Base-by-base conservation (phyloP, 129 eudicot species). In the Logfia minima region DNA sequence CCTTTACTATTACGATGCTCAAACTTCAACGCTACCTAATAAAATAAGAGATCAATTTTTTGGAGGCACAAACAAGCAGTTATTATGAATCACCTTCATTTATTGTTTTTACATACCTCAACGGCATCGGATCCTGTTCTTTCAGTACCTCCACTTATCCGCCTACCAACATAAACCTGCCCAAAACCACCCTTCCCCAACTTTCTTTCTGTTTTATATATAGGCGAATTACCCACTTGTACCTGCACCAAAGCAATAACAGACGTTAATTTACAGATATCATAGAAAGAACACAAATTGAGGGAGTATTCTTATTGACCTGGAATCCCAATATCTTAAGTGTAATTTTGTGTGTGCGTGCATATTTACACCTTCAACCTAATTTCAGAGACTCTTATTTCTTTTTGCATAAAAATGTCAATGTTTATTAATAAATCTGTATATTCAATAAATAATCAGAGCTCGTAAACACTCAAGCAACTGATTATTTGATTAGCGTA, bases 151-250 rank as follows among this genome's bases (percentile, higher is more conserved):
- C 99, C 99, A 63, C 88, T 83, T 61, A 88, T 75, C 81, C 97
- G 86, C 77, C 92, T 85, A 29, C 99, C 99, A 29, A 95, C 99
- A 84, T 89, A 95, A 88, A 95, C 99, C 83, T 95, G 99, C 67
- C 99, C 99, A 85, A 95, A 95, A 58, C 99, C 99, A 80, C 99
- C 99, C 84, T 95, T 95, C 9, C 99, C 99, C 84, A 95, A 84
- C 84, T 91, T 95, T 82, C 96, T 86, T 80, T 95, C 97, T 0
- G 91, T 83, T 83, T 83, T 89, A 68, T 91, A 95, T 70, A 83
- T 39, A 66, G 99, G 99, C 58, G 99, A 95, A 80, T 81, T 95
- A 31, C 94, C 96, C 75, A 95, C 97, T 88, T 89, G 99, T 75
- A 95, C 99, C 99, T 93, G 83, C 88, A 86, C 24, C 71, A 79